Evolutionary conservation across 23 red algal genomes (phyloP), one percentile per base, ranked within the genome.

Genomic region (Chondrus crispus): DNA sequence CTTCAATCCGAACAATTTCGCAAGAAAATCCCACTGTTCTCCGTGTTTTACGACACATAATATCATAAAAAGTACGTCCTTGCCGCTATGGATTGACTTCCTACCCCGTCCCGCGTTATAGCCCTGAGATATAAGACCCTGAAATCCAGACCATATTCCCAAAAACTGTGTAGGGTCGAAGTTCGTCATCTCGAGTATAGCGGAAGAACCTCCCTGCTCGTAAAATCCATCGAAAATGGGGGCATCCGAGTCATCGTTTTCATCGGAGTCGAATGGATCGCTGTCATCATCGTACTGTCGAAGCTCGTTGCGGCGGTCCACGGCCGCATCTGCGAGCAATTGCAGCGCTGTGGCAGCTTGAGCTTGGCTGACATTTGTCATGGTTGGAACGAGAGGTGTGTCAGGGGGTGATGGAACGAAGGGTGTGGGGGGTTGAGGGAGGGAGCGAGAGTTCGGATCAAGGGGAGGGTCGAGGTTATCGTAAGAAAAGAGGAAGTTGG

Each of bases 51-150:
- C 20, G 5, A 54, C 44, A 6, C 46, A 54, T 4, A 82, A 26
- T n/a, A 54, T 7, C 77, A 82, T 82, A 54, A 82, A 82, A 29
- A 82, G 38, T 5, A 53, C 46, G 30, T 82, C 77, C 51, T 82
- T 82, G 5, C 4, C 4, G 4, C 57, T 82, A 45, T 54, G 39
- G 4, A 49, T 38, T 10, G 6, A 54, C 57, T 82, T 82, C 57
- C 32, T 72, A 13, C 66, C 66, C 32, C 66, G 19, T 13, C 66
- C 66, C 12, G 28, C 14, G n/a, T 29, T n/a, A 13, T 14, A 72
- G 32, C 16, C 32, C 28, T 29, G 19, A 29, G 14, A 12, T 30
- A 72, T 29, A 12, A 29, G 14, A 13, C 32, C 28, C 32, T 30
- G n/a, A 30, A 72, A 20, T 12, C 66, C 28, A 29, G 14, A 13